Conservation (phyloP, 2,329 filamentous ascomycete species). For the Aurifilum marmelostoma region DNA sequence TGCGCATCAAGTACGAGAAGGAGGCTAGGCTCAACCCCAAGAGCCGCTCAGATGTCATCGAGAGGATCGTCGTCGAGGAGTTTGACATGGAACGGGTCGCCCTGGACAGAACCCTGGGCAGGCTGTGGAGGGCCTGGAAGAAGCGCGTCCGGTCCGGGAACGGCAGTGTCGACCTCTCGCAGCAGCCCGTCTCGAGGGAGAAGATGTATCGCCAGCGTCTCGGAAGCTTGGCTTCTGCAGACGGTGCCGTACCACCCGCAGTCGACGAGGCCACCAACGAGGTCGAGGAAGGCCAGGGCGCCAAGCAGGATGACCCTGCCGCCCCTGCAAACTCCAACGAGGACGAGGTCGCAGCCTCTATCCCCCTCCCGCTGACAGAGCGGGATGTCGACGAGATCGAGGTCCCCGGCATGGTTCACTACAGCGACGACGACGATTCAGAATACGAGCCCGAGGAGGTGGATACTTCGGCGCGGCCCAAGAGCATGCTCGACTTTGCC, state of each 20-base stretch:
- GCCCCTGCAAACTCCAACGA: conserved; percentile 40
- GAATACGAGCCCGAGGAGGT: conserved; percentile 44
- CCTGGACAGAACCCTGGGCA: conserved; percentile 82
- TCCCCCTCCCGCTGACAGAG: conserved; percentile 70
- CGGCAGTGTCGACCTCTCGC: conserved; percentile 49
- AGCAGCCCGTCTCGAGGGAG: conserved; percentile 54
- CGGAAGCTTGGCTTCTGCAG: conserved; percentile 42
- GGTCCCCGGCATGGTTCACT: conserved; percentile 67
- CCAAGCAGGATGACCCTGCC: conserved; percentile 13
- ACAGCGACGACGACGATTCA: conserved; percentile 67
- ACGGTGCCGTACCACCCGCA: conserved; percentile 43
- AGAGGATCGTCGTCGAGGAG: conserved; percentile 83
- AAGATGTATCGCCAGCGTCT: conserved; percentile 41
- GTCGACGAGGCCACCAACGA: conserved; percentile 36
- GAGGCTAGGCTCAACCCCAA: conserved; percentile 57
- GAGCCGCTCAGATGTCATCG: conserved; percentile 53
- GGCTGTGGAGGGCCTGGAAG: conserved; percentile 94
- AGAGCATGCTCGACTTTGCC: conserved; percentile 48
- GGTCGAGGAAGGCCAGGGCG: conserved; percentile 20
- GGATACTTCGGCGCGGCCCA: conserved; percentile 44
- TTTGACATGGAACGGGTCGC: conserved; percentile 91
- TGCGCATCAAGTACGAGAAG: conserved; percentile 61
- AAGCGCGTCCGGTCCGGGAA: conserved; percentile 70
- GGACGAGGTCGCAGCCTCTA: conserved; percentile 54
- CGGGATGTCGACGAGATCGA: conserved; percentile 81